These are phyloP conservation scores for Trichoderma polysporum DNA, from an alignment of 2,329 filamentous ascomycete species.

Conservation along the genomic window DNA sequence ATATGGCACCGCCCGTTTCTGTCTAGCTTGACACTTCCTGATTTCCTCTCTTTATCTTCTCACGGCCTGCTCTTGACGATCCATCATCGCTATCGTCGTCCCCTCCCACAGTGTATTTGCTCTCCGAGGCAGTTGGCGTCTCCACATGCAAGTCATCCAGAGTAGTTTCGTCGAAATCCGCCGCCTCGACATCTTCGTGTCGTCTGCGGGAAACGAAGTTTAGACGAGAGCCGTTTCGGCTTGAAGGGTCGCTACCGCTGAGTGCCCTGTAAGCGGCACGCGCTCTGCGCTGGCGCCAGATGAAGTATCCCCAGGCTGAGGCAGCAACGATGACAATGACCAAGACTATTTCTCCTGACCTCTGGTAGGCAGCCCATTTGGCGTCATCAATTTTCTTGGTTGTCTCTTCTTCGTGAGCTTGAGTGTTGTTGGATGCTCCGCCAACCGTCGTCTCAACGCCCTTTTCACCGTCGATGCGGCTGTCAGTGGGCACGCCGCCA, in stretches of 20 bases:
- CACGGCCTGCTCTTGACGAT: slow-evolving; percentile 38
- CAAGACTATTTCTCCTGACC: slow-evolving; percentile 81
- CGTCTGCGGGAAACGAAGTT: slow-evolving; percentile 51
- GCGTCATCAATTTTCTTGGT: slow-evolving; percentile 75
- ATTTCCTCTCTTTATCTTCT: slow-evolving; percentile 18
- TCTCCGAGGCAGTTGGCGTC: slow-evolving; percentile 45
- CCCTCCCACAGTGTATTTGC: slow-evolving; percentile 57
- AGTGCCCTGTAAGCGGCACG: slow-evolving; percentile 56
- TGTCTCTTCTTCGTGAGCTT: slow-evolving; percentile 55
- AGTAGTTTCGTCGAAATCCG: slow-evolving; percentile 65
- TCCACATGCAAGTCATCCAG: slow-evolving; percentile 59
- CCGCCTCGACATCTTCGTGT: slow-evolving; percentile 57
- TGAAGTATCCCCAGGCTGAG: slow-evolving; percentile 69
- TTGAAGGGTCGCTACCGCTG: slow-evolving; percentile 38
- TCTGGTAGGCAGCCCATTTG: slow-evolving; percentile 85
- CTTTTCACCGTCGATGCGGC: slow-evolving; percentile 81
- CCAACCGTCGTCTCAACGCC: slow-evolving; percentile 75
- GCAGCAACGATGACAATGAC: slow-evolving; percentile 77
- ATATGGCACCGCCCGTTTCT: not conserved
- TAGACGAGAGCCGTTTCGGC: slow-evolving; percentile 38
- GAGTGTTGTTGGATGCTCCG: slow-evolving; percentile 56
- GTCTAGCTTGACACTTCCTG: not conserved
- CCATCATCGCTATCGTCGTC: slow-evolving; percentile 57
- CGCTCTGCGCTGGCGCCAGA: slow-evolving; percentile 62
- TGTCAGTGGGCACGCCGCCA: slow-evolving; percentile 76